Conservation (phyloP, 495 filamentous ascomycete genomes). For the Collariella sp. region DNA sequence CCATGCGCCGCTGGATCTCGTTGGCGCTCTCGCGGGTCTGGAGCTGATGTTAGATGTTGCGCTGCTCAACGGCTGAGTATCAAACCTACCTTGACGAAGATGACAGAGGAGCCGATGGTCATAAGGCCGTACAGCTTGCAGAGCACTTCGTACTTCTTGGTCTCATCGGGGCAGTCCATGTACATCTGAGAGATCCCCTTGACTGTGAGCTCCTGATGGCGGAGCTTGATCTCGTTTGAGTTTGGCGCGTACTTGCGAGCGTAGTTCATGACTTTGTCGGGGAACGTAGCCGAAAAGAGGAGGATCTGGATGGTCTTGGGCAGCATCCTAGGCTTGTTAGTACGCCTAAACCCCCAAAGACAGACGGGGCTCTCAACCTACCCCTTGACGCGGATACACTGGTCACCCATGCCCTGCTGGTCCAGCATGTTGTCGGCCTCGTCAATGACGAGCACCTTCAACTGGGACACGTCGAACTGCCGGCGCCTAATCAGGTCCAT, state of each 20-base stretch:
- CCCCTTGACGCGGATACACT: slow-evolving; percentile 85
- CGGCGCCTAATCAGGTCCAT: slow-evolving; percentile 72
- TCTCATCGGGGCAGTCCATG: slow-evolving; percentile 74
- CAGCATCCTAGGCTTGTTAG: slow-evolving; percentile 48
- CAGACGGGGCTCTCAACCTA: too few species aligned
- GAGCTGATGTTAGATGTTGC: slow-evolving; percentile 17
- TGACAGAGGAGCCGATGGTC: slow-evolving; percentile 93
- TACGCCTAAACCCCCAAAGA: too few species aligned
- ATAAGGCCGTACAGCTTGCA: slow-evolving; percentile 90
- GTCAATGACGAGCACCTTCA: slow-evolving; percentile 79
- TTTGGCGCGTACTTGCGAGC: slow-evolving; percentile 71
- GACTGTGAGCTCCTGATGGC: slow-evolving; percentile 85
- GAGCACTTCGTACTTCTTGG: slow-evolving; percentile 78
- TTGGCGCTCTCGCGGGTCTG: slow-evolving; percentile 72
- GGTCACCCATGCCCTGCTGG: slow-evolving; percentile 86
- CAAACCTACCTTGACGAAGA: slow-evolving; percentile 75
- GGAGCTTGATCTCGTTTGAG: slow-evolving; percentile 80
- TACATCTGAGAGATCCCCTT: slow-evolving; percentile 96
- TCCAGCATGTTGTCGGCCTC: slow-evolving; percentile 97
- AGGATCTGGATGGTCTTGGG: slow-evolving; percentile 69
- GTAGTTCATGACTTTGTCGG: slow-evolving; percentile 69
- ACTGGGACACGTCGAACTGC: slow-evolving; percentile 51
- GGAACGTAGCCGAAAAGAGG: slow-evolving; percentile 95
- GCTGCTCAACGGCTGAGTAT: background rate
- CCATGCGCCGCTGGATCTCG: slow-evolving; percentile 79